A percentile compares a stretch with the other conserved stretches of the same genome.
Evolutionary conservation across 257 asterid genomes (phyloP).

Genomic region (Petunia axillaris): DNA sequence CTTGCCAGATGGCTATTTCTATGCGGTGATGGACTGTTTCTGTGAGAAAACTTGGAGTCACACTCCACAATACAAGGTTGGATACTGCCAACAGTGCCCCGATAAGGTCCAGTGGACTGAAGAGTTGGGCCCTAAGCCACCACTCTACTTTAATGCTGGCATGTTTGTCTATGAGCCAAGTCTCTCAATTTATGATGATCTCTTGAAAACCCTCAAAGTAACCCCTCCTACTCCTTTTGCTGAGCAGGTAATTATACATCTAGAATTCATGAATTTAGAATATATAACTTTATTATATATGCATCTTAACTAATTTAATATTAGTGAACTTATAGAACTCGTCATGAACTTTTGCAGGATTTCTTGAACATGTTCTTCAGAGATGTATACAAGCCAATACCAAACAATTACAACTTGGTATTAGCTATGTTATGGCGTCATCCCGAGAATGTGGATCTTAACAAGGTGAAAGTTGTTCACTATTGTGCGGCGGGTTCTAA

Average conservation of each 20-base stretch:
- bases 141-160: slow-evolving; percentile 31
- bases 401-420: slow-evolving; percentile 23
- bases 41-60: slow-evolving; percentile 31
- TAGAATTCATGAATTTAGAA: too few species aligned
- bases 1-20: slow-evolving; percentile 27
- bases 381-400: slow-evolving; percentile 27
- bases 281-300: too few species aligned
- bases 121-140: slow-evolving; percentile 26
- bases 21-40: slow-evolving; percentile 31
- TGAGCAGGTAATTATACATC: slow-evolving; percentile 23
- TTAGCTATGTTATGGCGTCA: slow-evolving; percentile 31
- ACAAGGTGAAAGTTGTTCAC: slow-evolving; percentile 27
- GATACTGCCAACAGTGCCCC: slow-evolving; percentile 31
- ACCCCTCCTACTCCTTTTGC: slow-evolving; percentile 30
- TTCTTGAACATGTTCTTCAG: slow-evolving; percentile 26
- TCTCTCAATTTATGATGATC: slow-evolving; percentile 25
- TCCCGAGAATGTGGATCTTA: slow-evolving; percentile 25
- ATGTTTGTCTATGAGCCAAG: slow-evolving; percentile 31
- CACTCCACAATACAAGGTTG: slow-evolving; percentile 23
- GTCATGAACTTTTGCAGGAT: slow-evolving; percentile 14
- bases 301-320: too few species aligned
- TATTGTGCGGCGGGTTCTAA: slow-evolving; percentile 29
- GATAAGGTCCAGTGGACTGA: slow-evolving; percentile 26
- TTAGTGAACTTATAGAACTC: too few species aligned
- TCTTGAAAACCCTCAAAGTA: slow-evolving; percentile 5